A percentile compares a stretch with the other conserved stretches of the same genome.
These are phyloP conservation scores for Boletus rubropictus DNA, from an alignment of 768 basidiomycete genomes.

Conservation along the genomic window DNA sequence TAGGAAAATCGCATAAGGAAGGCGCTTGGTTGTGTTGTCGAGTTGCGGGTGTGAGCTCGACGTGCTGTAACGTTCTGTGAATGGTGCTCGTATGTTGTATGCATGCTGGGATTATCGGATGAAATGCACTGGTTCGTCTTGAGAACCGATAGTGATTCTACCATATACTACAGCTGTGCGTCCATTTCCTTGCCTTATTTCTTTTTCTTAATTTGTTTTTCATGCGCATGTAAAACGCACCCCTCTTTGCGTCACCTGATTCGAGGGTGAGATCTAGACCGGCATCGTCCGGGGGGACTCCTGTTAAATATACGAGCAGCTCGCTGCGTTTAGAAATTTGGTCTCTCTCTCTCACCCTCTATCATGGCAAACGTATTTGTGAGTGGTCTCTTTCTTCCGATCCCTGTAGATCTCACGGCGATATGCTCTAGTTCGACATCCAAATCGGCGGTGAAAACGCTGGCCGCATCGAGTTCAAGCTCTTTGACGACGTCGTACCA, in stretches of 20 bases:
- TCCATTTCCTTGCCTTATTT: no score
- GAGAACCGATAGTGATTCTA: no score
- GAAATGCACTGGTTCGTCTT: no score
- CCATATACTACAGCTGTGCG: no score
- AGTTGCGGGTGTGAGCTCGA: constrained; percentile 9
- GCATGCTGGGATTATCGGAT: neutral
- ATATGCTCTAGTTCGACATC: constrained; percentile 56
- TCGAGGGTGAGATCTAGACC: constrained; percentile 7
- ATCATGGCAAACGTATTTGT: constrained; percentile 24
- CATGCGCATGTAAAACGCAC: constrained; percentile 1
- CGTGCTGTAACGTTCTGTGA: neutral
- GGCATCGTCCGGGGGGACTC: constrained; percentile 11
- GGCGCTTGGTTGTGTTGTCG: constrained; percentile 12
- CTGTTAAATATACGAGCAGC: constrained; percentile 3
- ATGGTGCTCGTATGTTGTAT: neutral
- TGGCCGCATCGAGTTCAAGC: constrained; percentile 75
- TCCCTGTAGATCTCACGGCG: constrained; percentile 1
- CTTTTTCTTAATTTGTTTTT: neutral
- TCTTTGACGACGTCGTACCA: constrained; percentile 76
- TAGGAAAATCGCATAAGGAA: constrained; percentile 13
- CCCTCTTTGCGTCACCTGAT: neutral
- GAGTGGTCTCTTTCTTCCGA: neutral
- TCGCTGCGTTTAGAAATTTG: neutral
- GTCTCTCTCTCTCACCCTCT: constrained; percentile 3
- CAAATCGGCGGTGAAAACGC: constrained; percentile 34